Evolutionary conservation across 768 basidiomycete species (phyloP).

Genomic region (Mycena rosella): DNA sequence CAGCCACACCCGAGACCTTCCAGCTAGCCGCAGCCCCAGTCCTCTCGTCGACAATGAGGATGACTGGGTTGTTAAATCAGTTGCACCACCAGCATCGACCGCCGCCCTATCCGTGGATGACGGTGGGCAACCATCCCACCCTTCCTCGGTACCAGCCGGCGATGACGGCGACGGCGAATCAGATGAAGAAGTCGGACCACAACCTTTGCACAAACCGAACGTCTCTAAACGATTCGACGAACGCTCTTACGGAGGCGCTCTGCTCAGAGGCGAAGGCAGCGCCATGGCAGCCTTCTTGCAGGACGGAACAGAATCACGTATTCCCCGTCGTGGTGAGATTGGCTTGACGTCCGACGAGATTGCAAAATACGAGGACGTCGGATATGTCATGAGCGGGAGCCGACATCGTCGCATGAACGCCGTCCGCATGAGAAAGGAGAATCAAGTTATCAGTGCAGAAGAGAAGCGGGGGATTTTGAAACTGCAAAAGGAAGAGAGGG

Average conservation of each 20-base stretch:
- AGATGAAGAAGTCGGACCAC: slow-evolving; percentile 85
- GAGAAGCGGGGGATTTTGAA: slow-evolving; percentile 98
- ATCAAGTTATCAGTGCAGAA: slow-evolving; percentile 98
- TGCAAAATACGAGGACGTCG: slow-evolving; percentile 86
- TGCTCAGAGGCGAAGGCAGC: slow-evolving; percentile 94
- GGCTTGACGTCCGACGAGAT: slow-evolving; percentile 92
- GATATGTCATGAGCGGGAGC: slow-evolving; percentile 98
- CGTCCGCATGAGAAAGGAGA: slow-evolving; percentile 98
- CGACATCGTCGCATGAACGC: slow-evolving; percentile 98
- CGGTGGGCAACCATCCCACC: slow-evolving; percentile 24
- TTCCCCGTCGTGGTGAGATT: slow-evolving; percentile 99
- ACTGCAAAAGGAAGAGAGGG: slow-evolving; percentile 93
- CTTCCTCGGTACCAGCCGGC: slow-evolving; percentile 45
- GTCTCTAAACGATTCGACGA: slow-evolving; percentile 75
- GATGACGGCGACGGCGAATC: slow-evolving; percentile 59
- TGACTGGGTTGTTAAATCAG: slow-evolving; percentile 76
- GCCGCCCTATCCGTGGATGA: slow-evolving; percentile 39
- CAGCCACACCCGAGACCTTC: slow-evolving; percentile 44
- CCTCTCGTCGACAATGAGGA: slow-evolving; percentile 58
- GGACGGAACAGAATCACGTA: slow-evolving; percentile 86
- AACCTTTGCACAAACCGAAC: slow-evolving; percentile 64
- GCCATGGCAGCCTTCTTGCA: slow-evolving; percentile 98
- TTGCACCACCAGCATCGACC: slow-evolving; percentile 39
- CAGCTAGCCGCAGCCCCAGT: slow-evolving; percentile 48
- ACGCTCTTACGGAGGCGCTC: slow-evolving; percentile 88